These are phyloP conservation scores for Daphne laureola DNA, from an alignment of 441 rosid genomes.

Conservation along the genomic window DNA sequence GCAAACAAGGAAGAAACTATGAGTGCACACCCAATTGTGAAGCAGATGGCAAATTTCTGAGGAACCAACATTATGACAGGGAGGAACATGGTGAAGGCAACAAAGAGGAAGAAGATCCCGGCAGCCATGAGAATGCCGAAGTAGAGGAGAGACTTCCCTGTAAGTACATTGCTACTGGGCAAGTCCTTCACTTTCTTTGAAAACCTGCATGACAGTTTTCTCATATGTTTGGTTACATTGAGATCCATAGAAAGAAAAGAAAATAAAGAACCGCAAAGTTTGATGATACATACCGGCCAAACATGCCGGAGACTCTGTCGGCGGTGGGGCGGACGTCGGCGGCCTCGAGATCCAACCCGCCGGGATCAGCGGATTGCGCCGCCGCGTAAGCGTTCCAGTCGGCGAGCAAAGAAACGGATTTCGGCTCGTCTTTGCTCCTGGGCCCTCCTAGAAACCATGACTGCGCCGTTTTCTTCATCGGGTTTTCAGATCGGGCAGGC, in stretches of 20 bases:
- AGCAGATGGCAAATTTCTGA: conserved; percentile 67
- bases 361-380: conserved; percentile 29
- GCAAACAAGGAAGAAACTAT: conserved; percentile 54
- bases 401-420: conserved; percentile 31
- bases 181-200: conserved; percentile 53
- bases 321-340: conserved; percentile 41
- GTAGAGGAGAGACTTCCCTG: conserved; percentile 53
- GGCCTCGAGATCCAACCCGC: conserved; percentile 42
- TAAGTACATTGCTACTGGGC: conserved; percentile 49
- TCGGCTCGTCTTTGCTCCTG: conserved; percentile 21
- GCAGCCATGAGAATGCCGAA: conserved; percentile 46
- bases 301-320: conserved; percentile 35
- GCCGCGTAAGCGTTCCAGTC: conserved; percentile 55
- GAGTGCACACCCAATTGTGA: conserved; percentile 48
- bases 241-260: no score
- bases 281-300: conserved; percentile 26
- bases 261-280: no score
- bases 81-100: conserved; percentile 52
- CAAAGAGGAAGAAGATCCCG: conserved; percentile 52
- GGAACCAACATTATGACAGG: conserved; percentile 58
- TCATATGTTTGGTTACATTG: no score
- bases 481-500: no score
- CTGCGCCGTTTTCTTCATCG: conserved; percentile 46
- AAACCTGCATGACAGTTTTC: conserved; percentile 19
- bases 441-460: conserved; percentile 54